Percentiles rank a stretch among this genome's conserved stretches.
These are phyloP conservation scores for Eucalyptus virginea DNA, from an alignment of 345 rosid species.

Conservation along the genomic window DNA sequence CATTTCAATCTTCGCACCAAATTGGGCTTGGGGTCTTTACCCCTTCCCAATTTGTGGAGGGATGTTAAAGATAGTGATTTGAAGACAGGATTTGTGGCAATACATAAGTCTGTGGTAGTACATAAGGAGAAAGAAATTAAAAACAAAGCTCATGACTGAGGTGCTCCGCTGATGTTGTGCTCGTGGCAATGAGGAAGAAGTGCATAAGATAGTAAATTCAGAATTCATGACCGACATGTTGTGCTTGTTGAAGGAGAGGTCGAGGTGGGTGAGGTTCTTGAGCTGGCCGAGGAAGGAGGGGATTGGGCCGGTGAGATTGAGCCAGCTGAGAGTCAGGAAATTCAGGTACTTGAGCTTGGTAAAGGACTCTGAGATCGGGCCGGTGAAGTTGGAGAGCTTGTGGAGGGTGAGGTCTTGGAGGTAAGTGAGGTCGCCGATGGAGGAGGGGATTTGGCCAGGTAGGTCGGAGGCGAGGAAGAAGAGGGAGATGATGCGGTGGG, in stretches of 20 bases:
- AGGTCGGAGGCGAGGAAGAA: neutral
- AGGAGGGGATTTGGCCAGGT: neutral
- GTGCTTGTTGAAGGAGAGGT: neutral
- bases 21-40: too few species aligned
- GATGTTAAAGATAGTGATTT: too few species aligned
- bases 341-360: neutral
- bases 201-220: too few species aligned
- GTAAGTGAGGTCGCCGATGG: conserved; percentile 1
- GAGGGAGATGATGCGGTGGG: neutral
- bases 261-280: neutral
- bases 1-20: too few species aligned
- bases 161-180: too few species aligned
- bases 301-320: conserved; percentile 1
- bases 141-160: too few species aligned
- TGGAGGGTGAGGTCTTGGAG: neutral
- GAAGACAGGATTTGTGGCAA: too few species aligned
- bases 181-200: too few species aligned
- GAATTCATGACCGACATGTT: too few species aligned
- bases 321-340: neutral
- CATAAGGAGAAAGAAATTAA: too few species aligned
- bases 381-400: neutral
- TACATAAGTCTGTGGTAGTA: too few species aligned
- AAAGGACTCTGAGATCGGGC: neutral
- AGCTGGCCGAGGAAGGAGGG: neutral
- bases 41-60: too few species aligned